These are phyloP conservation scores for Citrus maxima DNA, from an alignment of 345 rosid genomes.

Conservation along the genomic window DNA sequence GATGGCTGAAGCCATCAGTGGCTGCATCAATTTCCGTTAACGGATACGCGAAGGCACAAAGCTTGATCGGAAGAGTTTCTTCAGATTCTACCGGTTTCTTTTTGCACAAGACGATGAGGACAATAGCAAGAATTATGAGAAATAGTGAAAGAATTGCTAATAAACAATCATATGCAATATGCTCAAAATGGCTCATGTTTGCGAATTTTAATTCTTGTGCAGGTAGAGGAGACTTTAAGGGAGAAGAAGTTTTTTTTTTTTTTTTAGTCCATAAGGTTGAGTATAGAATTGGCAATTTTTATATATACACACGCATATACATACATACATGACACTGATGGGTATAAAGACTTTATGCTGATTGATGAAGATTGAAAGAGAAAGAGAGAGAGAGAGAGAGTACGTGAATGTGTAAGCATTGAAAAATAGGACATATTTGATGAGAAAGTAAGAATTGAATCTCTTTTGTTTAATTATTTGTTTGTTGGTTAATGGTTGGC, in stretches of 20 bases:
- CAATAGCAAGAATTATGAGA: constrained; percentile 37
- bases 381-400: not conserved
- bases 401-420: constrained; percentile 3
- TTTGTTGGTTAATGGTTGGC: constrained; percentile 31
- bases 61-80: constrained; percentile 37
- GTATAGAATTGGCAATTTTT: not conserved
- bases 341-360: no score
- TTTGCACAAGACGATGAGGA: constrained; percentile 48
- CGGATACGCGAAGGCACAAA: constrained; percentile 32
- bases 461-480: not conserved
- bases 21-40: constrained; percentile 67
- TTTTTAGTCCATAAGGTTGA: not conserved
- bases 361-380: not conserved
- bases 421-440: constrained; percentile 24
- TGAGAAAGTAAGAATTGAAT: constrained; percentile 23
- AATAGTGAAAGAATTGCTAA: constrained; percentile 46
- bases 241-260: no score
- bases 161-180: constrained; percentile 46
- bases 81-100: constrained; percentile 54
- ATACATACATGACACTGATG: no score
- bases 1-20: constrained; percentile 62
- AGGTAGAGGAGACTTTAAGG: not conserved
- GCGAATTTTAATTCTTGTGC: not conserved
- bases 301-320: no score
- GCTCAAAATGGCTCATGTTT: constrained; percentile 34